phyloP scores from a whole-genome alignment of 495 filamentous ascomycete species.

The Xylaria intraflava region DNA sequence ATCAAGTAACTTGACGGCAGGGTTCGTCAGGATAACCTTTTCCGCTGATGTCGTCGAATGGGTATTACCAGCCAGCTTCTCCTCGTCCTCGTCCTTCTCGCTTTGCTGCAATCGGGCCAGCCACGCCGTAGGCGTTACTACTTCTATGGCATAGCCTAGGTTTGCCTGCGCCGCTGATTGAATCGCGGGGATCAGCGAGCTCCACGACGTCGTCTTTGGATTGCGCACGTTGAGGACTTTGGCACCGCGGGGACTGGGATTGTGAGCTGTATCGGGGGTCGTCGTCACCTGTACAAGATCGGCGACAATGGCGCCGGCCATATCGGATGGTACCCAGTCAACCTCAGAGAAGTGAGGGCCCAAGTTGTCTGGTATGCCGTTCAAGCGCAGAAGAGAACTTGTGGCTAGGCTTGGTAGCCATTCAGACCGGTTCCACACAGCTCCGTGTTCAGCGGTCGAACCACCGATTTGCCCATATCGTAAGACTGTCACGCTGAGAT shows the following conservation, averaged over 20 bases:
- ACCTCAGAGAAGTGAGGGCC: conserved; percentile 31
- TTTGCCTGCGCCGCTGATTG: not conserved
- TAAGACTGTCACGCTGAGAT: conserved; percentile 33
- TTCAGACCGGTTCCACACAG: conserved; percentile 49
- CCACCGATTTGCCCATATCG: conserved; percentile 55
- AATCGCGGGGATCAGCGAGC: not conserved
- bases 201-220: not conserved
- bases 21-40: no score
- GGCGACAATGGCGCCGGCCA: conserved; percentile 21
- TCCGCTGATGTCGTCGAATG: no score
- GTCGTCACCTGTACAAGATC: conserved; percentile 27
- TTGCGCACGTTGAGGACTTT: conserved; percentile 8
- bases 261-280: no score
- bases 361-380: conserved; percentile 30
- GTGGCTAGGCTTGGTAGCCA: conserved; percentile 49
- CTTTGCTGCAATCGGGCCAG: not conserved
- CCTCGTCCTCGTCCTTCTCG: not conserved
- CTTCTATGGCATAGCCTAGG: not conserved
- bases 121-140: not conserved
- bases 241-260: no score
- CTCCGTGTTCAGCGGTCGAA: conserved; percentile 30
- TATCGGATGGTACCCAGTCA: conserved; percentile 48
- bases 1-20: not conserved
- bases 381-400: conserved; percentile 28
- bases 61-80: no score